phyloP scores from a whole-genome alignment of 306 rosid genomes.

The Nissolia schottii region DNA sequence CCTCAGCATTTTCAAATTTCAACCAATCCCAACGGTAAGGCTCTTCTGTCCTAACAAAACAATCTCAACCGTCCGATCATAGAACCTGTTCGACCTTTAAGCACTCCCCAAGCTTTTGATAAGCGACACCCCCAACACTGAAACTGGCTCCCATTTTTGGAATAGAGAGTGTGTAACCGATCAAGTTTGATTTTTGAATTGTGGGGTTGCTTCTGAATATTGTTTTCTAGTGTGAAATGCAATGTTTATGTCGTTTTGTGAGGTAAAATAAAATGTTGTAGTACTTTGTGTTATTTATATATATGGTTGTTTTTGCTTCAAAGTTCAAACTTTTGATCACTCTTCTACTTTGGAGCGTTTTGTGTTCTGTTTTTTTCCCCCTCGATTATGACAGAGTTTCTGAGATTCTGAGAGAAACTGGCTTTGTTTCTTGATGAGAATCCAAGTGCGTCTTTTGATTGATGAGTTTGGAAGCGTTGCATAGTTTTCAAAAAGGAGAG shows the following conservation, averaged over 20 bases:
- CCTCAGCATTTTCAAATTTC: conserved; percentile 52
- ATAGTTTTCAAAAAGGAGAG: conserved; percentile 23
- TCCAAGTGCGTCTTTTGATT: conserved; percentile 31
- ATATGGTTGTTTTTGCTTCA: conserved; percentile 14
- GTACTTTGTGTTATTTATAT: neutral
- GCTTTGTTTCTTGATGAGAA: conserved; percentile 24
- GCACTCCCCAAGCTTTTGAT: neutral
- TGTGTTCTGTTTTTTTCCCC: conserved; percentile 30
- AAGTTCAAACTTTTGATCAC: conserved; percentile 19
- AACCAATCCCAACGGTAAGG: conserved; percentile 67
- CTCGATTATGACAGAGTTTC: conserved; percentile 17
- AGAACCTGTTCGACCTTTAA: conserved; percentile 38
- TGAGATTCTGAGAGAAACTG: conserved; percentile 17
- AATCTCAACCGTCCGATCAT: conserved; percentile 44
- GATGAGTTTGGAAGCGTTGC: conserved; percentile 44
- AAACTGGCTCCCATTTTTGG: conserved; percentile 23
- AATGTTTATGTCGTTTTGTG: conserved; percentile 29
- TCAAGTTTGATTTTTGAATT: conserved; percentile 63
- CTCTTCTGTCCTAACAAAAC: conserved; percentile 20
- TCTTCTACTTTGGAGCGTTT: conserved; percentile 25
- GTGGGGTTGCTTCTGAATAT: conserved; percentile 26
- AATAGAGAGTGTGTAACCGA: conserved; percentile 19
- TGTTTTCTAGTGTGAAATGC: neutral
- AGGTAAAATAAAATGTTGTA: conserved; percentile 9
- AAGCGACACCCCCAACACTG: conserved; percentile 2